Percentiles rank a stretch among this genome's conserved stretches.
These are phyloP conservation scores for Coniochaeta prunicola DNA, from an alignment of 2,329 filamentous ascomycete genomes.

Conservation along the genomic window DNA sequence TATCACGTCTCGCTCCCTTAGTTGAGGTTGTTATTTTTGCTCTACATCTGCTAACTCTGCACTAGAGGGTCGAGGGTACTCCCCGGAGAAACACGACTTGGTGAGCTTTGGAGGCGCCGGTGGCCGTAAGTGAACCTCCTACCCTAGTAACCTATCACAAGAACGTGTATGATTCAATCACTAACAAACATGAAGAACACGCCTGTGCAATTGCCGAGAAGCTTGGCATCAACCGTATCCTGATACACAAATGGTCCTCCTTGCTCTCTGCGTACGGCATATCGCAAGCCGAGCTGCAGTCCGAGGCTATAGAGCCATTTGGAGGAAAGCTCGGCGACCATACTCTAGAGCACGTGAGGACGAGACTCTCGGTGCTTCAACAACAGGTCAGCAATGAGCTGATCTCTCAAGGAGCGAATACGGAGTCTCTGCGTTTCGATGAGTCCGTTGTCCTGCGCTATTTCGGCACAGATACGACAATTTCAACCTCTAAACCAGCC, in stretches of 20 bases:
- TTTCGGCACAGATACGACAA: not conserved
- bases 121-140: no score
- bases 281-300: not conserved
- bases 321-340: conserved; percentile 24
- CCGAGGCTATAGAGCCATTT: not conserved
- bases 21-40: no score
- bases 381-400: conserved; percentile 22
- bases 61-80: not conserved
- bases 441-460: not conserved
- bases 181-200: not conserved
- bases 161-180: no score
- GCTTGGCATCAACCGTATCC: not conserved
- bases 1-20: no score
- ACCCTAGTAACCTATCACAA: no score
- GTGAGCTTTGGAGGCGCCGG: not conserved
- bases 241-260: not conserved
- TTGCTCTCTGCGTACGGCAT: not conserved
- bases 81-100: not conserved
- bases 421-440: conserved; percentile 30
- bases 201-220: not conserved
- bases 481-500: not conserved
- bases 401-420: conserved; percentile 11
- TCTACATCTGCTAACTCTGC: no score
- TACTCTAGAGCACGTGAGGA: conserved; percentile 21
- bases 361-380: conserved; percentile 15